A percentile compares a stretch with the other conserved stretches of the same genome.
Conservation (phyloP, 1,139 yeast species). For the Yamadazyma triangularis region DNA sequence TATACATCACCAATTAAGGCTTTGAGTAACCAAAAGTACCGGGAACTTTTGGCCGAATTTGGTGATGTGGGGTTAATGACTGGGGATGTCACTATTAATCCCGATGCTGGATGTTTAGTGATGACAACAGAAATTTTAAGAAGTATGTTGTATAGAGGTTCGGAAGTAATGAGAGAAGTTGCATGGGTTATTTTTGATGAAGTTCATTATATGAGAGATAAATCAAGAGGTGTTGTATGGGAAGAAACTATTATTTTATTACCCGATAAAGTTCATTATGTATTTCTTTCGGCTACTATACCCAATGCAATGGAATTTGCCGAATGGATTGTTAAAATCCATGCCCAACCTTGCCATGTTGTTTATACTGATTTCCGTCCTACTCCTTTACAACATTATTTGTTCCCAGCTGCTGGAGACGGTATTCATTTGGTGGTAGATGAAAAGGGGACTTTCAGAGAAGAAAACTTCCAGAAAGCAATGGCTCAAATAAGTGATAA, state of each 20-base stretch:
- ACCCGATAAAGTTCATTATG: slow-evolving; percentile 91
- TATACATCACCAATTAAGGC: slow-evolving; percentile 98
- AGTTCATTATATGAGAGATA: slow-evolving; percentile 94
- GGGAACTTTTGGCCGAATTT: slow-evolving; percentile 88
- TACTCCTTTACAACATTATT: slow-evolving; percentile 93
- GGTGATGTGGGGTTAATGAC: slow-evolving; percentile 97
- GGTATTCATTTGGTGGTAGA: slow-evolving; percentile 97
- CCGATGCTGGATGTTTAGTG: slow-evolving; percentile 93
- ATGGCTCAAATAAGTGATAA: slow-evolving; percentile 89
- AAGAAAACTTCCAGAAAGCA: slow-evolving; percentile 96
- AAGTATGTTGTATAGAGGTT: slow-evolving; percentile 89
- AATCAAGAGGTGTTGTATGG: slow-evolving; percentile 98
- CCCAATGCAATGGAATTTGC: slow-evolving; percentile 99
- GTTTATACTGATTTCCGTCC: slow-evolving; percentile 99
- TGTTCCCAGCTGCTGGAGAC: slow-evolving; percentile 96
- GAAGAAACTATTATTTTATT: slow-evolving; percentile 94
- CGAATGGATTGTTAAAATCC: slow-evolving; percentile 95
- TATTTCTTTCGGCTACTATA: slow-evolving; percentile 89
- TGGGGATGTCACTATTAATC: slow-evolving; percentile 96
- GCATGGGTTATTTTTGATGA: slow-evolving; percentile 97
- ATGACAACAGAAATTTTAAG: slow-evolving; percentile 97
- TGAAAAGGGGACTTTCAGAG: slow-evolving; percentile 93
- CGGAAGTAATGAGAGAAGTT: slow-evolving; percentile 93
- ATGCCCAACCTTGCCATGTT: slow-evolving; percentile 95
- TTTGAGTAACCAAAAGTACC: slow-evolving; percentile 88